Conservation (phyloP, 2,329 filamentous ascomycete genomes). For the Aspergillus costaricaensis region DNA sequence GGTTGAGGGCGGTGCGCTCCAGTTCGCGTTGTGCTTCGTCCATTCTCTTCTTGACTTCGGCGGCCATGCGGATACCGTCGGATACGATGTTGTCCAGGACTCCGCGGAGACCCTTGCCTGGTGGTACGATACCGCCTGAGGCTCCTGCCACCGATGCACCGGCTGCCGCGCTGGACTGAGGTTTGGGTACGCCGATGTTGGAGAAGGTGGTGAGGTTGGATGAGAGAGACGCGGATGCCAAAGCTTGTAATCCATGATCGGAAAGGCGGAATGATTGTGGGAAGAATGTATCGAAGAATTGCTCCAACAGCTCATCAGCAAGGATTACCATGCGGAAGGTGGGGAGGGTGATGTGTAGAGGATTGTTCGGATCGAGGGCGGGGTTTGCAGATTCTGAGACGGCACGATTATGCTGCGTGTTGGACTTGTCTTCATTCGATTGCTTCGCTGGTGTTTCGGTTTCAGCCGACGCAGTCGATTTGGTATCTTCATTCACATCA, state of each 20-base stretch:
- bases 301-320: conserved; percentile 90
- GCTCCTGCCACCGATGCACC: conserved; percentile 49
- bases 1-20: conserved; percentile 74
- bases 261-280: conserved; percentile 88
- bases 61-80: conserved; percentile 93
- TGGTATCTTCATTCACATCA: conserved; percentile 40
- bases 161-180: conserved; percentile 40
- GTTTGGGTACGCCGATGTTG: conserved; percentile 59
- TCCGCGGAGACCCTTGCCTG: conserved; percentile 77
- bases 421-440: conserved; percentile 23
- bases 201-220: conserved; percentile 84
- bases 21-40: conserved; percentile 92
- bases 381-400: conserved; percentile 79
- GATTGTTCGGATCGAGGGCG: conserved; percentile 88
- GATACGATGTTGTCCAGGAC: conserved; percentile 97
- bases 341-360: conserved; percentile 90
- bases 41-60: conserved; percentile 87
- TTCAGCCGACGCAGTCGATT: conserved; percentile 27
- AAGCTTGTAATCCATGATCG: conserved; percentile 58
- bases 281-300: conserved; percentile 97
- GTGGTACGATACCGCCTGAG: conserved; percentile 62
- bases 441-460: conserved; percentile 17
- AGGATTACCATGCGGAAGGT: conserved; percentile 99
- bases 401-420: conserved; percentile 54
- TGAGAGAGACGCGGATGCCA: conserved; percentile 52